Conservation (phyloP, 768 basidiomycete genomes). For the Cyathus striatus region DNA sequence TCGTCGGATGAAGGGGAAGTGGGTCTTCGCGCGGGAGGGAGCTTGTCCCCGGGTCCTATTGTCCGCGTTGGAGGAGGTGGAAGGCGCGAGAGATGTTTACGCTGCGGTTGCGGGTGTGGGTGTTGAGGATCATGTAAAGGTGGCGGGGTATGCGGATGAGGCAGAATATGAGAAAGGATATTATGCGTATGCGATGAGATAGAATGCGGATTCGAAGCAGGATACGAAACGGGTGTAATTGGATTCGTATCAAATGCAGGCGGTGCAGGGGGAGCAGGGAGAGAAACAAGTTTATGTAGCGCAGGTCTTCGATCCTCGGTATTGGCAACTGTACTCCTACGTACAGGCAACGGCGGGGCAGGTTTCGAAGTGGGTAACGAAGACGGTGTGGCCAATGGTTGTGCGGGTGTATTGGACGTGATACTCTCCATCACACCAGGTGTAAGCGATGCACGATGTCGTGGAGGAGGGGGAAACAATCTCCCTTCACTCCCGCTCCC, state of each 20-base stretch:
- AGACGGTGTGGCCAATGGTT: too few species aligned
- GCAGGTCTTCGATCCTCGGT: slow-evolving; percentile 16
- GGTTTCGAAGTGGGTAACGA: slow-evolving; percentile 12
- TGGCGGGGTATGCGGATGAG: too few species aligned
- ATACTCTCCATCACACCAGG: slow-evolving; percentile 9
- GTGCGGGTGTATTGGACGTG: too few species aligned
- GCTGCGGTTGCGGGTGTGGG: slow-evolving; percentile 17
- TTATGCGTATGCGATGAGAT: too few species aligned
- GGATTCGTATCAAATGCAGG: too few species aligned
- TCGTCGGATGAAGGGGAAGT: slow-evolving; percentile 41
- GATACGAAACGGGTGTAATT: too few species aligned
- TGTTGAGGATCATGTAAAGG: too few species aligned
- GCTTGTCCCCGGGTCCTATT: slow-evolving; percentile 63
- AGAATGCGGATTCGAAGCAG: too few species aligned
- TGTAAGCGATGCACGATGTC: slow-evolving; percentile 14
- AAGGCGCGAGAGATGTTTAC: slow-evolving; percentile 38
- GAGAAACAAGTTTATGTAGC: too few species aligned
- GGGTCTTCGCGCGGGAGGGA: slow-evolving; percentile 56
- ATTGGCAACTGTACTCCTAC: slow-evolving; percentile 24
- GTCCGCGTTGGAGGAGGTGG: slow-evolving; percentile 75
- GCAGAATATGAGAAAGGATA: too few species aligned
- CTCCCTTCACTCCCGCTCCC: too few species aligned
- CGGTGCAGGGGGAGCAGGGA: slow-evolving; percentile 19
- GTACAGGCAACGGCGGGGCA: slow-evolving; percentile 43
- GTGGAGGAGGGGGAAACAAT: slow-evolving; percentile 22